Conservation (phyloP, 176 grass and related monocot genomes). For the Bonia amplexicaulis region DNA sequence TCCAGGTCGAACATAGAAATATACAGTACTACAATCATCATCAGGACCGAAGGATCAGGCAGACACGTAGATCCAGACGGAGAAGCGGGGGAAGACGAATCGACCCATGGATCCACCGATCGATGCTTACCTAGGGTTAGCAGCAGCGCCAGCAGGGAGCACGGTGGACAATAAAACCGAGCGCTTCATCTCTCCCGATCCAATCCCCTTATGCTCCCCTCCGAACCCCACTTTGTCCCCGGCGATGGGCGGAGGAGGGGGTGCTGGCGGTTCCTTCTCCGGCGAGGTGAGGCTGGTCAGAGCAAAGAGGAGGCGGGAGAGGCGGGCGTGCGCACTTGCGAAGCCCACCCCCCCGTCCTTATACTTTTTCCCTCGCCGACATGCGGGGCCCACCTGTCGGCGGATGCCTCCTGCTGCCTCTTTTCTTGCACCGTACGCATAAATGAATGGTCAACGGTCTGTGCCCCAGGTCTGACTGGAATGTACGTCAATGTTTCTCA, state of each 20-base stretch:
- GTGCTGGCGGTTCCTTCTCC: background rate
- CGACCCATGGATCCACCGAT: background rate
- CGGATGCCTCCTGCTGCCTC: background rate
- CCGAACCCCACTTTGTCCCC: constrained; percentile 27
- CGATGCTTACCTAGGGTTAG: constrained; percentile 36
- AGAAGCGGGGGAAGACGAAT: background rate
- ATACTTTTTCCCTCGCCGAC: background rate
- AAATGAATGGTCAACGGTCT: constrained; percentile 10
- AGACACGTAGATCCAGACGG: background rate
- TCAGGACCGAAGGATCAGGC: background rate
- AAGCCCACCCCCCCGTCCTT: background rate
- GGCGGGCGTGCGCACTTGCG: too few relatives aligned
- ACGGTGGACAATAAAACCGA: background rate
- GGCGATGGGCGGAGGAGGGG: constrained; percentile 23
- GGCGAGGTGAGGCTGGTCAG: background rate
- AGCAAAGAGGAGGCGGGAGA: background rate
- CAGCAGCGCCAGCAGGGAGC: background rate
- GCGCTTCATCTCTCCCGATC: constrained; percentile 41
- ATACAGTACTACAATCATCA: background rate
- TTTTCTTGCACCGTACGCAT: constrained; percentile 47
- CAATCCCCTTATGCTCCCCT: constrained; percentile 26
- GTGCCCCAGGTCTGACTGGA: too few relatives aligned
- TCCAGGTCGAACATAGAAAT: background rate
- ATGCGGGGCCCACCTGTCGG: background rate
- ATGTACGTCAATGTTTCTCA: too few relatives aligned